These are phyloP conservation scores for Apiospora saccharicola DNA, from an alignment of 2,329 filamentous ascomycete species.

Conservation along the genomic window DNA sequence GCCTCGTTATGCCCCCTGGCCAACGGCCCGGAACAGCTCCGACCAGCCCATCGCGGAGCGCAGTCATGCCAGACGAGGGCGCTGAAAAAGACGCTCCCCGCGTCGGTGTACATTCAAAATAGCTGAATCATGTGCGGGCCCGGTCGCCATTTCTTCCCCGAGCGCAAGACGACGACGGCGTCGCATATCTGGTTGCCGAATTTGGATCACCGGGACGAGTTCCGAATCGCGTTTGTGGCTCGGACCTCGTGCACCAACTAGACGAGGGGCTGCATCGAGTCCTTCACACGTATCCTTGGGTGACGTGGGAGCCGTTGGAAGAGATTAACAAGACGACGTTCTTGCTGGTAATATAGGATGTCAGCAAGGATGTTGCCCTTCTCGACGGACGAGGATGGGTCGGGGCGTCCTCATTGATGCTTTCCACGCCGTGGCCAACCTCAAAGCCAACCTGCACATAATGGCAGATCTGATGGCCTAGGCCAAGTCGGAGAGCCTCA, in stretches of 20 bases:
- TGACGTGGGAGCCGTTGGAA: no score
- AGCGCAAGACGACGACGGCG: slow-evolving; percentile 65
- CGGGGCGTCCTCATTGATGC: not conserved
- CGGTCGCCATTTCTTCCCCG: slow-evolving; percentile 62
- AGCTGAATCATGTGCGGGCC: slow-evolving; percentile 70
- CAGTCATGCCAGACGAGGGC: slow-evolving; percentile 41
- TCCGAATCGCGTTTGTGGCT: slow-evolving; percentile 57
- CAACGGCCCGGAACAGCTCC: slow-evolving; percentile 36
- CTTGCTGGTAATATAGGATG: no score
- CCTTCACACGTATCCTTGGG: no score
- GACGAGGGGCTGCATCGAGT: slow-evolving; percentile 27
- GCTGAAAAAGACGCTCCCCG: slow-evolving; percentile 42
- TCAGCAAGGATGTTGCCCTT: no score
- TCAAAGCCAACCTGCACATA: no score
- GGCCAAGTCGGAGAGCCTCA: no score
- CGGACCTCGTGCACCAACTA: slow-evolving; percentile 36
- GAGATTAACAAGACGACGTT: no score
- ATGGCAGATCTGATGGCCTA: no score
- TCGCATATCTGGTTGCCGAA: slow-evolving; percentile 60
- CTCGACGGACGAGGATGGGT: not conserved
- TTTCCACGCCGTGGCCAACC: not conserved
- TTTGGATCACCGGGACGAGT: slow-evolving; percentile 49
- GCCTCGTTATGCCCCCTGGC: not conserved
- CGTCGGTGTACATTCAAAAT: slow-evolving; percentile 53
- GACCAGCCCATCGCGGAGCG: slow-evolving; percentile 42